A percentile compares a stretch with the other conserved stretches of the same genome.
These are phyloP conservation scores for Begonia masoniana DNA, from an alignment of 306 rosid species.

Conservation along the genomic window DNA sequence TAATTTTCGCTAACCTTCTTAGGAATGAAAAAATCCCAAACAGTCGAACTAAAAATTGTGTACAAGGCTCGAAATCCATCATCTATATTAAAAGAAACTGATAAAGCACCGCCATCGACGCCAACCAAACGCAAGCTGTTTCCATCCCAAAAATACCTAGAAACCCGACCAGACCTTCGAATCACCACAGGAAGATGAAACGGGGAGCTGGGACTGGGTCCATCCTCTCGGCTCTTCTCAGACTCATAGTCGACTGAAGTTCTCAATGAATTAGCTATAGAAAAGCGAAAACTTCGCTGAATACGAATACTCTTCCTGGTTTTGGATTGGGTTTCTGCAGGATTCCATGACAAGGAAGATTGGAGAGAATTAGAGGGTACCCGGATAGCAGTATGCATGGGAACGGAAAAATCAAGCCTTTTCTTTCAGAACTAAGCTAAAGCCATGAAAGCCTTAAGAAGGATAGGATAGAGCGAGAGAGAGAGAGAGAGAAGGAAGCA, in stretches of 20 bases:
- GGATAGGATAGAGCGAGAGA: no score
- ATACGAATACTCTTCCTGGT: constrained; percentile 12
- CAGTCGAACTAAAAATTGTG: constrained; percentile 18
- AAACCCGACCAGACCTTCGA: constrained; percentile 42
- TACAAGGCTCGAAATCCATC: constrained; percentile 25
- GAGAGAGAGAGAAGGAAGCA: no score
- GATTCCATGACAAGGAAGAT: constrained; percentile 31
- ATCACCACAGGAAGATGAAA: constrained; percentile 51
- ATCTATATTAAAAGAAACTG: constrained; percentile 16
- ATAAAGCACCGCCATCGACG: constrained; percentile 30
- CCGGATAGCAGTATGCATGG: constrained; percentile 51
- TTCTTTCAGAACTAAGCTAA: not conserved
- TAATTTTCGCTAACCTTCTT: constrained; percentile 44
- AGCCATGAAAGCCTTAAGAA: no score
- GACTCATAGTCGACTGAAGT: constrained; percentile 36
- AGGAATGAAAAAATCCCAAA: constrained; percentile 57
- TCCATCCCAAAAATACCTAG: constrained; percentile 72
- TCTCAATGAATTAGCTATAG: constrained; percentile 25
- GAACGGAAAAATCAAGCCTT: constrained; percentile 9
- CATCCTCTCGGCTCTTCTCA: constrained; percentile 28
- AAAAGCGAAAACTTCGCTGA: constrained; percentile 15
- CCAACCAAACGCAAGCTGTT: constrained; percentile 34
- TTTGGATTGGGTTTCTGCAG: constrained; percentile 9
- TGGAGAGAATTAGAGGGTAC: constrained; percentile 21
- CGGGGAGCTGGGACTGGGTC: constrained; percentile 13